Evolutionary conservation across 2,329 filamentous ascomycete genomes (phyloP).

Genomic region (Mariannaea sp.): DNA sequence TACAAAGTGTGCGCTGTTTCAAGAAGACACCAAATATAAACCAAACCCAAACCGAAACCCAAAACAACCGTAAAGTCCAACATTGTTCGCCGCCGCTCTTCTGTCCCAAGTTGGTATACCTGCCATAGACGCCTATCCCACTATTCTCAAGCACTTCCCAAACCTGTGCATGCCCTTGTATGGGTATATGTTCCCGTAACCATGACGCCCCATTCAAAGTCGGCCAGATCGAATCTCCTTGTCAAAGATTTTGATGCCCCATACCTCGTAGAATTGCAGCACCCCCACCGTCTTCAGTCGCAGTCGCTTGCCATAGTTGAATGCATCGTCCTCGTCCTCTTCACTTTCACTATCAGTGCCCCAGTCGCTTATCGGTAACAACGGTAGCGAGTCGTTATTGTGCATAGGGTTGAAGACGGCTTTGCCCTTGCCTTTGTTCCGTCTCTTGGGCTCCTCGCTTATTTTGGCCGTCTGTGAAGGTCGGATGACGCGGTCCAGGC

Average conservation of each 20-base stretch:
- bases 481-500: constrained; percentile 55
- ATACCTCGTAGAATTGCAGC: constrained; percentile 47
- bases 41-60: no score
- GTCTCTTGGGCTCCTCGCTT: constrained; percentile 38
- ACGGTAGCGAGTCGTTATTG: constrained; percentile 32
- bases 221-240: constrained; percentile 56
- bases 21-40: no score
- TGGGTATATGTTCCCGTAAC: not conserved
- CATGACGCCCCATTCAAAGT: constrained; percentile 28
- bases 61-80: no score
- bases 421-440: constrained; percentile 45
- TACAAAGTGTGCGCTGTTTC: not conserved
- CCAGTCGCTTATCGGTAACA: constrained; percentile 38
- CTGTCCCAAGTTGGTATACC: no score
- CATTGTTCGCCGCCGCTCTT: no score
- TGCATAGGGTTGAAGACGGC: constrained; percentile 23
- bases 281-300: constrained; percentile 45
- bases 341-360: constrained; percentile 44
- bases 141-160: constrained; percentile 12
- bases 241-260: constrained; percentile 61
- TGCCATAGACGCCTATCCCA: not conserved
- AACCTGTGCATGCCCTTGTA: not conserved
- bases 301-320: constrained; percentile 41
- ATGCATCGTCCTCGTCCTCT: constrained; percentile 38
- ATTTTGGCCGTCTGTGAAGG: constrained; percentile 40